Percentiles rank a stretch among this genome's conserved stretches.
These are phyloP conservation scores for Yamadazyma akitaensis DNA, from an alignment of 805 yeast species.

Conservation along the genomic window DNA sequence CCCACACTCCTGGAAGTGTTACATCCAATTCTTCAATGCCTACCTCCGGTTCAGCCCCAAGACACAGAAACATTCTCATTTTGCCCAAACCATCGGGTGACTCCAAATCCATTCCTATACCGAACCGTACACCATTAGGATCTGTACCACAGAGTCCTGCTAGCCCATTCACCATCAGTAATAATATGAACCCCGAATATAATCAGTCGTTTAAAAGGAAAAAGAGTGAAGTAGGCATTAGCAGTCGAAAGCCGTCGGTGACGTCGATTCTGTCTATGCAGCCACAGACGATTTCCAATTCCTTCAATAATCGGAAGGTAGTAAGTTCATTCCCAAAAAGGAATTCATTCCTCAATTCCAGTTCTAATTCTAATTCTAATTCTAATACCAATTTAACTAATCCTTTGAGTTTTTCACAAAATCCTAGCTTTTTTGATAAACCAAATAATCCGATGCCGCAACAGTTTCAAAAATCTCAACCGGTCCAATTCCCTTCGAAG, in stretches of 20 bases:
- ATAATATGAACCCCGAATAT: constrained; percentile 8
- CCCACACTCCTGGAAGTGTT: constrained; percentile 6
- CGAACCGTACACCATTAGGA: constrained; percentile 12
- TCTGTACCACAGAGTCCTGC: constrained; percentile 20
- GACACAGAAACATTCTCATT: constrained; percentile 38
- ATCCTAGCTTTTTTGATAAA: constrained; percentile 18
- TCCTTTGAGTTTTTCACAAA: constrained; percentile 18
- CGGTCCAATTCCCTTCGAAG: constrained; percentile 1
- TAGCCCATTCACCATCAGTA: constrained; percentile 16
- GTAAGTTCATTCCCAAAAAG: constrained; percentile 13
- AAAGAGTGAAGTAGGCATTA: constrained; percentile 32
- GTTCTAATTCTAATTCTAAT: constrained; percentile 10
- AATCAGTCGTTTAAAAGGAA: constrained; percentile 41
- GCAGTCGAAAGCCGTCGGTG: constrained; percentile 13
- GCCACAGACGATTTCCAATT: constrained; percentile 5
- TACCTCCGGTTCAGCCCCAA: constrained; percentile 8
- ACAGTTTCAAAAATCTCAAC: neutral
- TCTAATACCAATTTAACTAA: neutral
- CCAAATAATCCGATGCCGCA: constrained; percentile 1
- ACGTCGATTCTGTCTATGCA: constrained; percentile 13
- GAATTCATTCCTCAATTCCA: constrained; percentile 12
- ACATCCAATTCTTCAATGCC: constrained; percentile 3
- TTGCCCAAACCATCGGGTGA: constrained; percentile 35
- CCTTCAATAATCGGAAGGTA: constrained; percentile 8
- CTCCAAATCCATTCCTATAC: constrained; percentile 32